Base-by-base conservation (phyloP, 2,329 filamentous ascomycete species). In the Fusarium torreyae region DNA sequence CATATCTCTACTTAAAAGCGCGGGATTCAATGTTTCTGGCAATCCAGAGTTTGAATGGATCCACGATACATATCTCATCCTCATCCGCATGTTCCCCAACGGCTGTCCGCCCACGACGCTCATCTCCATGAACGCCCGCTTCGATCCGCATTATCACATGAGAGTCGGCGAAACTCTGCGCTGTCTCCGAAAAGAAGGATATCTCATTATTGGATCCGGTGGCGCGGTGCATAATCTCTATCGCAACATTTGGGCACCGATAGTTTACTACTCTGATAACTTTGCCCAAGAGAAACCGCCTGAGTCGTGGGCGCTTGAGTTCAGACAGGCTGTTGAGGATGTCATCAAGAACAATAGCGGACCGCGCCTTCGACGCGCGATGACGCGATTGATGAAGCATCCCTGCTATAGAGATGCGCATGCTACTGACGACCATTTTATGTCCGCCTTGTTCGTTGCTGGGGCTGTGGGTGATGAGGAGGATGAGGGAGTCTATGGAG, bases 211-310 rank as follows among this genome's bases (percentile, higher is more conserved):
- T 57, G 87, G 87, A 10, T 82, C 79, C 4, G 82, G 90, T 17
- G 90, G 90, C 36, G 86, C 89, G 1, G 90, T 92, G 1, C 90
- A 92, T 77, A 92, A 92, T 69, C 83, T 92, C 2, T 92, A 90
- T 75, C 86, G 90, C 18, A 92, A 92, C 74, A 75, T 83, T 42
- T 92, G 89, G 89, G 78, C 73, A 1, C 88, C 88, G 1, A 92
- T 92, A 87, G 73, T 92, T 17, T 20, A 48, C 3, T 59, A 59
- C 51, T 65, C 62, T 0, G 62, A 65, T 20, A 65, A 65, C 26
- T 65, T 65, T 57, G 62, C 62, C 3, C 62, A 65, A 3, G 60
- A 60, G 45, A 65, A 48, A 2, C 80, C 72, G 0, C 70, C 72
- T 0, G 70, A 67, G 10, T 77, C 81, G 0, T 88, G 87, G 81